Base-by-base conservation (phyloP, 106 monocot genomes). In the Dioscorea alata region DNA sequence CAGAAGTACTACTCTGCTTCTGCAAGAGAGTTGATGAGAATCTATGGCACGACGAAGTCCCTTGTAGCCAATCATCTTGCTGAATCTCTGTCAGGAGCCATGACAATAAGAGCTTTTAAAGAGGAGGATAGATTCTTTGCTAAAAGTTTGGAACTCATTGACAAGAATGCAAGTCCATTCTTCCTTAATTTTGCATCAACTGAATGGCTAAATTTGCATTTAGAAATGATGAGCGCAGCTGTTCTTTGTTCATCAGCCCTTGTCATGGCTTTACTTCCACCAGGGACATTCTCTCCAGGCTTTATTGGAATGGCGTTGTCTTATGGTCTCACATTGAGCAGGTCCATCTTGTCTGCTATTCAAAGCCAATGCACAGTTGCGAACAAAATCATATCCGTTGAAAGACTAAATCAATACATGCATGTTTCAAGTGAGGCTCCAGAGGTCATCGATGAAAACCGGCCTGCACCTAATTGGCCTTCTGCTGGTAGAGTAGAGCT, bases 11-110 rank as follows among this genome's bases (percentile, higher is more conserved):
- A 99, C 69, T 74, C 85, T 4, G 83, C 89, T 65, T 83, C 90
- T 54, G 86, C 89, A 50, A 99, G 87, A 75, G 87, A 99, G 71
- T 83, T 99, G 78, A 99, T 99, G 97, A 63, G 97, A 69, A 73
- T 99, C 25, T 90, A 99, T 79, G 97, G 97, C 2, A 99, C 97
- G 2, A 92, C 97, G 48, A 99, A 87, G 78, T 99, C 97, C 65
- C 23, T 85, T 23, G 73, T 99, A 23, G 92, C 85, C 49, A 99
- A 90, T 66, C 92, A 99, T 79, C 73, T 99, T 49, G 76, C 92
- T 67, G 97, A 99, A 79, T 92, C 97, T 34, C 33, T 92, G 52
- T 54, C 87, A 75, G 96, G 96, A 61, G 81, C 79, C 25, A 74
- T 54, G 14, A 89, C 92, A 53, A 92, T 97, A 21, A 89, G 97